These are phyloP conservation scores for Pseudocercospora macadamiae DNA, from an alignment of 2,329 filamentous ascomycete species.

Conservation along the genomic window DNA sequence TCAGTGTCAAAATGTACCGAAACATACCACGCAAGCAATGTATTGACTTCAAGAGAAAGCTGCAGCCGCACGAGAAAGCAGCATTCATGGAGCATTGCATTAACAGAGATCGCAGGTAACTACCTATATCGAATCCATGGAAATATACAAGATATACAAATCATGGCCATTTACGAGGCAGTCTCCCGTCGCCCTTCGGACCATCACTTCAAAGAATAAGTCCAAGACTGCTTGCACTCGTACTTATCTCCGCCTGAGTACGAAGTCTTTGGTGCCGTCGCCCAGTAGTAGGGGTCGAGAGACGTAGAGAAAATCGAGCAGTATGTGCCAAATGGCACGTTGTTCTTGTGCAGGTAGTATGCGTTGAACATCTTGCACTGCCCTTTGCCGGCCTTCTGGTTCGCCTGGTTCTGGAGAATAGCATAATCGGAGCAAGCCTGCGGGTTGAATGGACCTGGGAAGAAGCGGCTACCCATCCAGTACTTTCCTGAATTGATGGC, in stretches of 20 bases:
- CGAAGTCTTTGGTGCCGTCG: constrained; percentile 23
- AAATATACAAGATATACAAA: no score
- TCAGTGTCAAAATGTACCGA: no score
- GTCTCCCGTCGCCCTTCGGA: not conserved
- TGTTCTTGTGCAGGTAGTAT: constrained; percentile 33
- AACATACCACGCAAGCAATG: no score
- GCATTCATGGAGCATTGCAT: no score
- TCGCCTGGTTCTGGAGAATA: constrained; percentile 26
- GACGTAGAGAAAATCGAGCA: constrained; percentile 30
- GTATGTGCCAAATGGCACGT: constrained; percentile 30
- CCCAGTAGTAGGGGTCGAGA: constrained; percentile 23
- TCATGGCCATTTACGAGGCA: no score
- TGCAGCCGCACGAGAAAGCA: no score
- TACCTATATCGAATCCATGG: no score
- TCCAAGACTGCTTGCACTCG: constrained; percentile 30
- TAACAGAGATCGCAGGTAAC: no score
- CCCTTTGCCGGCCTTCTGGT: constrained; percentile 17
- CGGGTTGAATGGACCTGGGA: constrained; percentile 35
- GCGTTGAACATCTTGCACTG: constrained; percentile 36
- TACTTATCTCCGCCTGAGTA: constrained; percentile 26
- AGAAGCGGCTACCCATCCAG: constrained; percentile 31
- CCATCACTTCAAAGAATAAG: constrained; percentile 19
- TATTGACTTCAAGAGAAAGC: no score
- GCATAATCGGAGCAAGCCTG: constrained; percentile 34
- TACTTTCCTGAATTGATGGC: constrained; percentile 27